Evolutionary conservation across 176 grass and related monocot genomes (phyloP), one percentile per base, ranked within the genome.

Genomic region (Dendrocalamus sinicus): DNA sequence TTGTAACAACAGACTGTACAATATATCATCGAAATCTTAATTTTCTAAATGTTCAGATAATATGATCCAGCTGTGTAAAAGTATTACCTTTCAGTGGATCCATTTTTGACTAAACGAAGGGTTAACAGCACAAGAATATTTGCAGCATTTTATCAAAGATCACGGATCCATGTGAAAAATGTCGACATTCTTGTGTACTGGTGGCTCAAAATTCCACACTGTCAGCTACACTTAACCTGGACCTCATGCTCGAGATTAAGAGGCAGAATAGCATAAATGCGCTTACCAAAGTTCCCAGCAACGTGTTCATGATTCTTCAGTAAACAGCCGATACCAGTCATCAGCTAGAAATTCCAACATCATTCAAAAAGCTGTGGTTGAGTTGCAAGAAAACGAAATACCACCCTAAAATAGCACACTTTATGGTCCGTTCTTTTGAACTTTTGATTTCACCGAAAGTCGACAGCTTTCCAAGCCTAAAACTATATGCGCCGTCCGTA

Each of bases 291-390:
- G 48, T 73, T 64, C n/a, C 23, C 16, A 10, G 45, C 8, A 47
- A 81, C 19, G 61, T 60, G 51, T 40, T 64, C 22, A 19, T 67
- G 59, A 80, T 67, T 88, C 76, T 57, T 74, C 75, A 73, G 48
- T 19, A 80, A 58, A 72, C 28, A 43, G 63, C 11, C 35, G 62
- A 62, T 77, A 72, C 44, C 59, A 8, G 51, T 26, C 61, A 46
- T 52, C 43, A 37, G 12, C 53, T 17, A 58, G 23, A 81, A 55
- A 70, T 63, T 71, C 57, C 76, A 59, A 55, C 22, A 16, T 12
- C 28, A 9, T 70, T 77, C 6, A 40, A 20, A 84, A 84, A 48
- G 54, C 40, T 60, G 40, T 67, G 72, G 10, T 46, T 47, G 45
- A 43, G 14, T 30, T 69, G 20, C 54, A 35, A 26, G 13, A 80